A percentile compares a stretch with the other conserved stretches of the same genome.
Evolutionary conservation across 1,139 yeast genomes (phyloP).

Genomic region (Pneumocystis jirovecii): DNA sequence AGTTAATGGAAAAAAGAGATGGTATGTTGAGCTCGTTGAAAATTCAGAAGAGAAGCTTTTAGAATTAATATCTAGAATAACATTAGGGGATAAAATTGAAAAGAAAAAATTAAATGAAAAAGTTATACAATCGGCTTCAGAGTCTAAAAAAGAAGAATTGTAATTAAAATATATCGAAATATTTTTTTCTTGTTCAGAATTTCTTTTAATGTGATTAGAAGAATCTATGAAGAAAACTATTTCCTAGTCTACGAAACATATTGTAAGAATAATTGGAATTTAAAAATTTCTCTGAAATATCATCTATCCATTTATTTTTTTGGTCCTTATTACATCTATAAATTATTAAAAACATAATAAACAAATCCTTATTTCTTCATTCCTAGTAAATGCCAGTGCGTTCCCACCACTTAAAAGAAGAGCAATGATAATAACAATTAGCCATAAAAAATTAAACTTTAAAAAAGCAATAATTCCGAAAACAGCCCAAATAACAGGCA

Average conservation of each 20-base stretch:
- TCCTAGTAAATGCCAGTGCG: slow-evolving; percentile 12
- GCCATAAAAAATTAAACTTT: slow-evolving; percentile 62
- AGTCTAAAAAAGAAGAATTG: not conserved
- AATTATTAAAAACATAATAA: not conserved
- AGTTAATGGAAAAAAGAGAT: not conserved
- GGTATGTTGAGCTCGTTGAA: not conserved
- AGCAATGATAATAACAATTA: slow-evolving; percentile 25
- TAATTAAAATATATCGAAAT: not conserved
- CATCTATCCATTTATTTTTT: not conserved
- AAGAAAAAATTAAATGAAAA: not conserved
- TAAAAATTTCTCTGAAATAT: not conserved
- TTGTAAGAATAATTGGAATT: not conserved
- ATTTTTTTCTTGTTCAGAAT: not conserved
- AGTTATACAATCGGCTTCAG: not conserved
- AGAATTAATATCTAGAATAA: not conserved
- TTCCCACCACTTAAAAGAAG: slow-evolving; percentile 8
- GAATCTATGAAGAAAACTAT: not conserved
- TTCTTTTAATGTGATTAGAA: not conserved
- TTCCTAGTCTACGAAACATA: not conserved
- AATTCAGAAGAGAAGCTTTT: not conserved
- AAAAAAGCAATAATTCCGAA: slow-evolving; percentile 64
- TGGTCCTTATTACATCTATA: not conserved
- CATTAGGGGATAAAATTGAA: not conserved
- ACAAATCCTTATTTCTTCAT: not conserved
- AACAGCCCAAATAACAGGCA: slow-evolving; percentile 62